phyloP scores from a whole-genome alignment of 2,329 filamentous ascomycete species.

The Bipolaris gigantea region DNA sequence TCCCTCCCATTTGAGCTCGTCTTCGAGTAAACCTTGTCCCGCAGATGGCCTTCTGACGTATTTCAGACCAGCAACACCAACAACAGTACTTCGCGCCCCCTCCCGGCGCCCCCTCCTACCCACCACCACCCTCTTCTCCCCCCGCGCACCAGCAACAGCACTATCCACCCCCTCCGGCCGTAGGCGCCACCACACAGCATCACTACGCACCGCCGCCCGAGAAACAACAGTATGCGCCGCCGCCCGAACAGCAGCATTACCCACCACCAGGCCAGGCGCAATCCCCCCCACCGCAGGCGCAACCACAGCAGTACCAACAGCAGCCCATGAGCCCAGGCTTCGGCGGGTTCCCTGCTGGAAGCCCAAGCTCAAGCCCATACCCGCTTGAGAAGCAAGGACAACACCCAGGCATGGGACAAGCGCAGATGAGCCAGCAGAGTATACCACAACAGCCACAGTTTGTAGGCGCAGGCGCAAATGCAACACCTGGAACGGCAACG shows the following conservation, averaged over 20 bases:
- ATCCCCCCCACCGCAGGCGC: conserved; percentile 27
- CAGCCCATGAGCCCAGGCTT: conserved; percentile 33
- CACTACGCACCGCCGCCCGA: conserved; percentile 40
- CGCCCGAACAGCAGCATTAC: conserved; percentile 37
- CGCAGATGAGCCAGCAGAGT: conserved; percentile 29
- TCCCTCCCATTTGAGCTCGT: neutral
- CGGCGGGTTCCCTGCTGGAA: conserved; percentile 18
- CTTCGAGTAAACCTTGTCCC: neutral
- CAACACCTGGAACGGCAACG: conserved; percentile 41
- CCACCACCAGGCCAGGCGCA: conserved; percentile 31
- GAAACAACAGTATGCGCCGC: conserved; percentile 37
- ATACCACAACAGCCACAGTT: conserved; percentile 39
- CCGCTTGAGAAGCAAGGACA: conserved; percentile 10
- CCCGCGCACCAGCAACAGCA: conserved; percentile 36
- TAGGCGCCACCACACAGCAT: conserved; percentile 16
- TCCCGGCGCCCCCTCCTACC: conserved; percentile 37
- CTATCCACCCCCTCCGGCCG: conserved; percentile 39
- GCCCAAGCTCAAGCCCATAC: conserved; percentile 35
- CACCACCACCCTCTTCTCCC: conserved; percentile 40
- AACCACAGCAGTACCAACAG: conserved; percentile 15
- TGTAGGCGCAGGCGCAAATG: conserved; percentile 28
- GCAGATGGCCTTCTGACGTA: conserved; percentile 7
- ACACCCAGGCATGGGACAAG: conserved; percentile 28
- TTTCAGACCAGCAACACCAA: conserved; percentile 31
- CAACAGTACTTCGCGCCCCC: conserved; percentile 47